Base-by-base conservation (phyloP, 306 rosid species). In the Begonia loranthoides region DNA sequence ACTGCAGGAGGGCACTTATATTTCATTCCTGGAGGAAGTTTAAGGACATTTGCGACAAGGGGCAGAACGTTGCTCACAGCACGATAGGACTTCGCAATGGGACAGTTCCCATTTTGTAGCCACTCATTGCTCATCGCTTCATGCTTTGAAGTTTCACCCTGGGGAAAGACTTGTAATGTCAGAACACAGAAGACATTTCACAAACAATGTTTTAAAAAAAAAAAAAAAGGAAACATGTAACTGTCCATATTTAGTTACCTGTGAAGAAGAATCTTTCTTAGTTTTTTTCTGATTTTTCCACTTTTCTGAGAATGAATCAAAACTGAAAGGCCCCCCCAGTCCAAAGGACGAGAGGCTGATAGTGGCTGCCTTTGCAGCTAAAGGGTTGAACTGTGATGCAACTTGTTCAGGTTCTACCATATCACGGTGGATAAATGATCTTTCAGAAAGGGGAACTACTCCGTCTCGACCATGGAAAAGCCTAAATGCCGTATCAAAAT, bases 331-430 rank as follows among this genome's bases (percentile, higher is more conserved):
- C 22, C 97, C 90, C 13, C 97, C 92, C 56, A 72, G 72, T 67
- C 97, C 97, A 71, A 90, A 90, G 58, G 97, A 83, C 21, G 97
- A 90, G 45, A 90, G 78, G 41, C 97, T 90, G 66, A 90, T 90
- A 36, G 97, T 90, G 58, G 97, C 97, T 45, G 97, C 97, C 78
- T 67, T 85, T 45, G 97, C 97, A 60, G 97, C 95, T 66, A 90
- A 76, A 52, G 97, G 97, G 73, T 90, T 82, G 65, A 90, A 90
- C 56, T 74, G 76, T 49, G 80, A 58, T 33, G 81, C 71, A 52
- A 79, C 66, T 68, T 56, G 66, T 39, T 76, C 69, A 10, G 59
- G 62, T 63, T 62, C 72, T 41, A 68, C 80, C 62, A 65, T 68
- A 72, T 72, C 76, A 22, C 77, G 36, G 36, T 28, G 36, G 8